Evolutionary conservation across 441 rosid species (phyloP).

Genomic region (Adansonia grandidieri): DNA sequence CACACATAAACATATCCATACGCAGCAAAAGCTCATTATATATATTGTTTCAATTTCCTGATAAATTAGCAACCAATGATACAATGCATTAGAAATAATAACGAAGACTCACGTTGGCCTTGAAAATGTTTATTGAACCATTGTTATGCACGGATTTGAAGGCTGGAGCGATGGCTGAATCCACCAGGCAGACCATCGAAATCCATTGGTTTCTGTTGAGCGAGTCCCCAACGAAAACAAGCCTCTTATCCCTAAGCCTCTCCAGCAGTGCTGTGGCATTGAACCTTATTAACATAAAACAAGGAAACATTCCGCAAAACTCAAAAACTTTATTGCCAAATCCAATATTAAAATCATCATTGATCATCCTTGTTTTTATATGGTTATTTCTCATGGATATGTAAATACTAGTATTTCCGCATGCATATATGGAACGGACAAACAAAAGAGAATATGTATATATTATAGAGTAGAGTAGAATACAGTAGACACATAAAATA

Average conservation of each 20-base stretch:
- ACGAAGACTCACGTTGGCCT: constrained; percentile 45
- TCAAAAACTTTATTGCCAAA: constrained; percentile 30
- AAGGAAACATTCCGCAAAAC: constrained; percentile 35
- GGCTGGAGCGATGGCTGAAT: constrained; percentile 43
- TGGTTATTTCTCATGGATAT: not conserved
- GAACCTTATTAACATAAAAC: constrained; percentile 56
- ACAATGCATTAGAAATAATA: not conserved
- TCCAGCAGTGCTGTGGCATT: constrained; percentile 69
- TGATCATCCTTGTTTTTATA: not conserved
- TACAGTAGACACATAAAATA: not conserved
- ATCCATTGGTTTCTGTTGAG: constrained; percentile 68
- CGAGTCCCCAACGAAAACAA: constrained; percentile 67
- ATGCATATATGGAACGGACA: not conserved
- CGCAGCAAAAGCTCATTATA: no score
- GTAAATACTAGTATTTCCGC: not conserved
- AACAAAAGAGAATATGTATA: not conserved
- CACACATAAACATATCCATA: not conserved
- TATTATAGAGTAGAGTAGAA: no score
- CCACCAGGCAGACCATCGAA: constrained; percentile 61
- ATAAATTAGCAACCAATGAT: no score
- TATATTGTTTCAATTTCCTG: no score
- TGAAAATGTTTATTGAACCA: constrained; percentile 62
- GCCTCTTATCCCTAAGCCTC: constrained; percentile 62
- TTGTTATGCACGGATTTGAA: constrained; percentile 54
- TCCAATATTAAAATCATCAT: not conserved